phyloP scores from a whole-genome alignment of 1,284 basidiomycete genomes.

The Sanghuangporus sanghuang region DNA sequence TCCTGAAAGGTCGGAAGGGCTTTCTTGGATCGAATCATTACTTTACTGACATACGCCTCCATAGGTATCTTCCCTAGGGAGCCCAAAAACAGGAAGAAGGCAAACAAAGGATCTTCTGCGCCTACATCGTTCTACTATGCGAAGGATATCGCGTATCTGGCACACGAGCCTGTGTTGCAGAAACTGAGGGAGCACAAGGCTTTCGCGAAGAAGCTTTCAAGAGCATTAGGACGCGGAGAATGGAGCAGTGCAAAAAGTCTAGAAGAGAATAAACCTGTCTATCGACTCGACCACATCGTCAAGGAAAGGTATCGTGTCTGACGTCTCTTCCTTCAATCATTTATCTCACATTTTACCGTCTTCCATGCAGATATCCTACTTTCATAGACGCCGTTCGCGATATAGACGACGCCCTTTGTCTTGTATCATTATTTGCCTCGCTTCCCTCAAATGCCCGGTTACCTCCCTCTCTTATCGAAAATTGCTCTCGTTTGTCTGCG shows the following conservation, averaged over 20 bases:
- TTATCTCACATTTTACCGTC: constrained; percentile 12
- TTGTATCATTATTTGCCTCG: constrained; percentile 89
- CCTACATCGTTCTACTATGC: constrained; percentile 98
- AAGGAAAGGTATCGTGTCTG: constrained; percentile 74
- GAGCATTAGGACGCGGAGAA: constrained; percentile 90
- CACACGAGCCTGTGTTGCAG: constrained; percentile 95
- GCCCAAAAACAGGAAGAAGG: constrained; percentile 87
- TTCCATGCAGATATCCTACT: constrained; percentile 77
- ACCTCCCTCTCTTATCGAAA: constrained; percentile 81
- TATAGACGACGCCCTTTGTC: constrained; percentile 95
- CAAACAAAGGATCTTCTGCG: constrained; percentile 96
- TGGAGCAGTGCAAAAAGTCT: constrained; percentile 94
- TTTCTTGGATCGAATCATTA: constrained; percentile 4
- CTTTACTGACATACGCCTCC: constrained; percentile 5
- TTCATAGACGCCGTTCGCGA: constrained; percentile 96
- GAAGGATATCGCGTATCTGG: constrained; percentile 97
- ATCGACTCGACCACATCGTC: constrained; percentile 92
- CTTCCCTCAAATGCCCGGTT: constrained; percentile 82
- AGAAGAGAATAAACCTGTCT: constrained; percentile 88
- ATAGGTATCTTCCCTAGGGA: constrained; percentile 97
- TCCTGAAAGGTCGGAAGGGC: constrained; percentile 79
- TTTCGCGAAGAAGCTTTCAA: constrained; percentile 95
- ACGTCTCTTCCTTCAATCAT: not conserved
- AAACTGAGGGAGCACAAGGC: constrained; percentile 97
- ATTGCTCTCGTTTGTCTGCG: constrained; percentile 84